Percentiles rank a stretch among this genome's conserved stretches.
Evolutionary conservation across 768 basidiomycete species (phyloP).

Genomic region (Favolaschia claudopus): DNA sequence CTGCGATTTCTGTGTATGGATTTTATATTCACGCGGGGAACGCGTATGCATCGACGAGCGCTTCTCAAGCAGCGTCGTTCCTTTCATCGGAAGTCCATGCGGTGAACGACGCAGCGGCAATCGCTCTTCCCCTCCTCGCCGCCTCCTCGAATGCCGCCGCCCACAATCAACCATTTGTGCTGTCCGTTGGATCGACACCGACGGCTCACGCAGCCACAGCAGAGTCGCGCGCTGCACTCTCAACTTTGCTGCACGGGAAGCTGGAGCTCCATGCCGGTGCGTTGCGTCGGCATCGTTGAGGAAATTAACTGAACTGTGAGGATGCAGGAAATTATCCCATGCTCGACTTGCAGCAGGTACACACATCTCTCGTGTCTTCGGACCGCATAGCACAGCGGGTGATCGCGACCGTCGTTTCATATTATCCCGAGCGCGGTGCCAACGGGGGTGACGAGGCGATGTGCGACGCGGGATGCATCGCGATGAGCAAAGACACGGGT

Average conservation of each 20-base stretch:
- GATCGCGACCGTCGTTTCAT: constrained; percentile 77
- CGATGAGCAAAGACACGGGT: constrained; percentile 88
- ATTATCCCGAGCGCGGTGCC: constrained; percentile 73
- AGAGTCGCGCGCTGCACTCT: constrained; percentile 50
- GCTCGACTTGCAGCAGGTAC: constrained; percentile 84
- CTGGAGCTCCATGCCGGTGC: constrained; percentile 82
- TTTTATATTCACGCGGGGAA: constrained; percentile 86
- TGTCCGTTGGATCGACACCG: constrained; percentile 89
- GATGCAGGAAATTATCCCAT: constrained; percentile 78
- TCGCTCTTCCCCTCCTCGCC: constrained; percentile 57
- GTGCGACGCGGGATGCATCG: constrained; percentile 84
- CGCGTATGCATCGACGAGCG: constrained; percentile 78
- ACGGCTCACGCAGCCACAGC: constrained; percentile 80
- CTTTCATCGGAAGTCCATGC: constrained; percentile 74
- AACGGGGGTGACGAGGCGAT: constrained; percentile 75
- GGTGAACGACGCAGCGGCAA: constrained; percentile 70
- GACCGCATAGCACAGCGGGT: constrained; percentile 71
- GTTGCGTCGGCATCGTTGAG: constrained; percentile 13
- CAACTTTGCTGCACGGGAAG: constrained; percentile 59
- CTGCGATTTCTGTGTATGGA: constrained; percentile 71
- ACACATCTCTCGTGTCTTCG: constrained; percentile 70
- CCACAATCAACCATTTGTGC: constrained; percentile 61
- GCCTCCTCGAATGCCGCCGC: constrained; percentile 38
- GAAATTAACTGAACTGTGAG: neutral
- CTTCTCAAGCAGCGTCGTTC: constrained; percentile 68